Conservation (phyloP, 441 rosid species). For the Mallotus repandus region DNA sequence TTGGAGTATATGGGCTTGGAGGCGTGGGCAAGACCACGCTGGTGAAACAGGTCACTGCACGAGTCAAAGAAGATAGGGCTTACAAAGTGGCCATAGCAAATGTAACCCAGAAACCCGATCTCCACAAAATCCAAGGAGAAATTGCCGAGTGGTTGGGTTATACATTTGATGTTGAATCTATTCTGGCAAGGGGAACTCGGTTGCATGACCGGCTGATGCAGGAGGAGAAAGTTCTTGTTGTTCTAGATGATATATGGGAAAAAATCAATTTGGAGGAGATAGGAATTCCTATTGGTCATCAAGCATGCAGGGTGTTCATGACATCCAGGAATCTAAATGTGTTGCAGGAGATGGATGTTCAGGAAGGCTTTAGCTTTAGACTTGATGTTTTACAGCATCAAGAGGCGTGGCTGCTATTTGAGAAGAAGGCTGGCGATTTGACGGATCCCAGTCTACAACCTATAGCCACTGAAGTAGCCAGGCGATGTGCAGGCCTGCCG, state of each 20-base stretch:
- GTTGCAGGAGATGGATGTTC: slow-evolving; percentile 16
- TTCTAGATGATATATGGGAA: slow-evolving; percentile 30
- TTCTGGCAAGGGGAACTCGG: not conserved
- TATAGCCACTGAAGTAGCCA: not conserved
- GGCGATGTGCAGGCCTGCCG: slow-evolving; percentile 28
- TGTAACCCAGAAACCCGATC: not conserved
- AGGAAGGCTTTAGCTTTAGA: not conserved
- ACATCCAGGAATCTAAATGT: slow-evolving; percentile 21
- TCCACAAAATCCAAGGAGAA: slow-evolving; percentile 12
- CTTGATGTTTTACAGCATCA: not conserved
- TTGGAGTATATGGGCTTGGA: slow-evolving; percentile 5
- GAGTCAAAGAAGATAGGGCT: not conserved
- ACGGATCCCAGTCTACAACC: fast-evolving
- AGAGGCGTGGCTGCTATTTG: slow-evolving; percentile 24
- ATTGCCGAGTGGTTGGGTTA: slow-evolving; percentile 11
- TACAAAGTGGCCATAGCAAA: not conserved
- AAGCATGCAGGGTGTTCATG: slow-evolving; percentile 18
- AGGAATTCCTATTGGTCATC: slow-evolving; percentile 25
- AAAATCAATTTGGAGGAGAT: slow-evolving; percentile 9
- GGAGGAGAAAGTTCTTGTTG: slow-evolving; percentile 7
- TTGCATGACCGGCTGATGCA: not conserved
- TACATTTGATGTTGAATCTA: not conserved
- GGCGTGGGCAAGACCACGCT: slow-evolving; percentile 5
- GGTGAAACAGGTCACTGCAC: not conserved
- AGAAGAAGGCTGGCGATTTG: not conserved